Base-by-base conservation (phyloP, 371 early-diverging fungal species). In the Mucor lusitanicus region DNA sequence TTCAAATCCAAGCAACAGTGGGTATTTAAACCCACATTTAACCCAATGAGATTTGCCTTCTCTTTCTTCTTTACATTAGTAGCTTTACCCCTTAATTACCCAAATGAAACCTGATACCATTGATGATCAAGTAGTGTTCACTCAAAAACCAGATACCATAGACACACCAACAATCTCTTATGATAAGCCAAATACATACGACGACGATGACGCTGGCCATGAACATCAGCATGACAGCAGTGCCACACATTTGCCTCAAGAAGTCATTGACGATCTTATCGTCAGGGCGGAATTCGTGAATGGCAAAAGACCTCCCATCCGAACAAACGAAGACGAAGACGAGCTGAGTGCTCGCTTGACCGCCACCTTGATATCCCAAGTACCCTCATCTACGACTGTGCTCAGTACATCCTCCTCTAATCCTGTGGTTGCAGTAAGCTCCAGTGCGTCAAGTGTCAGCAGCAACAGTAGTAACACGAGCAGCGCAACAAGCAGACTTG, bases 151-250 rank as follows among this genome's bases (percentile, higher is more conserved):
- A 39, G 66, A 73, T 40, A 48, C 66, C 15, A 63, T 63, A 28
- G 73, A 73, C 28, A 56, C 44, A 9, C 63, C 65, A 46, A 46
- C 19, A 21, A 3, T 54, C 1, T 23, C 54, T 15, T 72, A 65
- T 53, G 67, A 69, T 37, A 73, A 73, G 23, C 74, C 74, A 15
- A 73, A 73, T 37, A 59, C 64, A n/a, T 73, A 73, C 54, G 74
- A 73, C 7, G 67, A 68, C 2, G n/a, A 59, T 25, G 42, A 64
- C 13, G 19, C 11, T n/a, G 17, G 28, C 0, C 0, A 37, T 3
- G 37, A 37, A 4, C 37, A 37, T n/a, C 23, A 50, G n/a, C 21
- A 21, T 25, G 23, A 50, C 8, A 23, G 21, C 21, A 50, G 25
- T 23, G 25, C 50, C 25, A 23, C 60, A 30, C 46, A 64, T 55